phyloP scores from a whole-genome alignment of 768 basidiomycete species.

The Chalciporus sphaerocephalus region DNA sequence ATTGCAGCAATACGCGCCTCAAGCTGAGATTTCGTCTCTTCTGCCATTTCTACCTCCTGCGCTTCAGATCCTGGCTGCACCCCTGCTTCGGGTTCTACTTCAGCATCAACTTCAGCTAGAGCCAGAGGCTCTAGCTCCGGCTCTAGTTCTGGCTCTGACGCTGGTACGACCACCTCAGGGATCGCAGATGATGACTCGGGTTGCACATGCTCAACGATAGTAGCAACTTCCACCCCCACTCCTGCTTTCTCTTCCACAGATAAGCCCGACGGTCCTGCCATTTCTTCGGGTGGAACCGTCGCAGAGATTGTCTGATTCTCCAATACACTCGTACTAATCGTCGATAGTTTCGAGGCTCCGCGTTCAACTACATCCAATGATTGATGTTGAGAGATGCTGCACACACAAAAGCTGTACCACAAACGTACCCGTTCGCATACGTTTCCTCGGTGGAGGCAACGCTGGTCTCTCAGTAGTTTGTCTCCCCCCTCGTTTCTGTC shows the following conservation, averaged over 20 bases:
- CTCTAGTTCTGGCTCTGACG: too few relatives aligned
- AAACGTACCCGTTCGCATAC: slow-evolving; percentile 42
- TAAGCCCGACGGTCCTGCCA: slow-evolving; percentile 24
- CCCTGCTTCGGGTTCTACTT: not conserved
- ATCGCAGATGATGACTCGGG: not conserved
- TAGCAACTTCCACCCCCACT: slow-evolving; percentile 9
- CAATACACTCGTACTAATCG: slow-evolving; percentile 43
- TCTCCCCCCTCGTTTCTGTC: slow-evolving; percentile 62
- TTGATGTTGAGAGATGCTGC: not conserved
- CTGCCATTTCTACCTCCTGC: slow-evolving; percentile 1
- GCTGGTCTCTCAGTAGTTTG: slow-evolving; percentile 40
- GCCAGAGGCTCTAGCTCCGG: not conserved
- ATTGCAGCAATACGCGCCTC: slow-evolving; percentile 27
- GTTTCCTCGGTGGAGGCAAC: slow-evolving; percentile 53
- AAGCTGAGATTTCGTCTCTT: slow-evolving; percentile 14
- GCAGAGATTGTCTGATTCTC: slow-evolving; percentile 40
- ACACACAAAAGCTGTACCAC: not conserved
- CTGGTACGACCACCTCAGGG: not conserved
- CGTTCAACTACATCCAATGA: slow-evolving; percentile 23
- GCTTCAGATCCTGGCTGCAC: not conserved
- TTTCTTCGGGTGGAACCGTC: slow-evolving; percentile 24
- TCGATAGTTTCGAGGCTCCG: slow-evolving; percentile 42
- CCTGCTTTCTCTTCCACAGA: slow-evolving; percentile 16
- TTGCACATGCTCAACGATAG: slow-evolving; percentile 14
- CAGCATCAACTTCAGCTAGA: too few relatives aligned